Evolutionary conservation across 2,329 filamentous ascomycete species (phyloP).

Genomic region (Bipolaris sorokiniana): DNA sequence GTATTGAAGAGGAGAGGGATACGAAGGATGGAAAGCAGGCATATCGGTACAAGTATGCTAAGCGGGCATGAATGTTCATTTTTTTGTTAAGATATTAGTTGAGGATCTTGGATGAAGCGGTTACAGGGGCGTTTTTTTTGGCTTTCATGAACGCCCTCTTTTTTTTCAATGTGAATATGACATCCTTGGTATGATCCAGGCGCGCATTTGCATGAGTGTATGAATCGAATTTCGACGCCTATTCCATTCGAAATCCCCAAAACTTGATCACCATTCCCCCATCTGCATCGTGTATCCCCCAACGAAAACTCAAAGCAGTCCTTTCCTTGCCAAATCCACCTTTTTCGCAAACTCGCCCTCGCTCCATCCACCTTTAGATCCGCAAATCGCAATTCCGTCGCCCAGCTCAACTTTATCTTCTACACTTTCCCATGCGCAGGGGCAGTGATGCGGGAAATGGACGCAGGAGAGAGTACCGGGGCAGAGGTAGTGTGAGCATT

Average conservation of each 20-base stretch:
- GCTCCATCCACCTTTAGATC: constrained; percentile 77
- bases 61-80: constrained; percentile 12
- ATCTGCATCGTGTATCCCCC: too few relatives aligned
- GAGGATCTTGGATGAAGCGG: neutral
- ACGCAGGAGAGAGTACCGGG: constrained; percentile 94
- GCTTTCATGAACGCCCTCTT: neutral
- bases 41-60: constrained; percentile 42
- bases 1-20: constrained; percentile 28
- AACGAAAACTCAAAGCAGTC: constrained; percentile 61
- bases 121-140: too few relatives aligned
- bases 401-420: constrained; percentile 72
- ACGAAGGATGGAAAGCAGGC: constrained; percentile 35
- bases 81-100: neutral
- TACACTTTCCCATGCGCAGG: constrained; percentile 76
- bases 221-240: too few relatives aligned
- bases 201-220: too few relatives aligned
- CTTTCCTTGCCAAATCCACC: constrained; percentile 80
- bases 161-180: too few relatives aligned
- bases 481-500: constrained; percentile 92
- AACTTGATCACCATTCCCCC: neutral
- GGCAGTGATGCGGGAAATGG: constrained; percentile 95
- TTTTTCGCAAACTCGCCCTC: constrained; percentile 74
- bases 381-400: constrained; percentile 75
- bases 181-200: too few relatives aligned
- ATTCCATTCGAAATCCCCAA: too few relatives aligned